Base-by-base conservation (phyloP, 768 basidiomycete genomes). In the Xerocomellus amylosporus region DNA sequence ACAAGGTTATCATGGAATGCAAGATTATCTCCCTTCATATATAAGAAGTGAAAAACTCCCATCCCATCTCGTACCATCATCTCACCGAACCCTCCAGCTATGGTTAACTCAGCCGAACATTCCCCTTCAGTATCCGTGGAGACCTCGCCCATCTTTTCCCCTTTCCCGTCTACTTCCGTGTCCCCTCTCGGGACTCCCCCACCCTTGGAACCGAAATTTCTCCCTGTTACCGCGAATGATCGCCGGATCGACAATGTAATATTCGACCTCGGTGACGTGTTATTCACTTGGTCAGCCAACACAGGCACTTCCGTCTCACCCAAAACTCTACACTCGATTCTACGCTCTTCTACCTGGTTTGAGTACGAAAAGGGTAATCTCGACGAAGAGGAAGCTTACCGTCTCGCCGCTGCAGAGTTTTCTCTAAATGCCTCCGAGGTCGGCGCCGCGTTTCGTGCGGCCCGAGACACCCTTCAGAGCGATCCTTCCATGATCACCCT, bases 351-450 rank as follows among this genome's bases (percentile, higher is more conserved):
- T 12, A 56, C 33, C 0, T 64, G 64, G 63, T 64, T 64, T 7
- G 64, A 63, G 37, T 63, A 64, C 36, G 63, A 64, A 10, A 64
- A 64, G 24, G 63, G 64, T 0, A 65, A 59, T 41, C 28, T 62
- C 17, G 13, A 14, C 2, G 52, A 65, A 49, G 54, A 54, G 0
- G 47, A 65, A 17, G 31, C 36, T 1, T 59, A 62, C 22, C 9
- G 36, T 33, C 54, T 52, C 17, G 28, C 33, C 2, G 54, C 60
- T 1, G 30, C 40, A 19, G 46, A 62, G 45, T 65, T 64, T 28
- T 62, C 47, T 44, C 30, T 64, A 36, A 57, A 65, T 30, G 14
- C 31, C 26, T 47, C 38, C 10, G 56, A 65, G 28, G 49, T 65
- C 2, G 3, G 33, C 3, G 19, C 60, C 4, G 54, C 63, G 0